phyloP scores from a whole-genome alignment of 768 basidiomycete genomes.

The Hericium coralloides region DNA sequence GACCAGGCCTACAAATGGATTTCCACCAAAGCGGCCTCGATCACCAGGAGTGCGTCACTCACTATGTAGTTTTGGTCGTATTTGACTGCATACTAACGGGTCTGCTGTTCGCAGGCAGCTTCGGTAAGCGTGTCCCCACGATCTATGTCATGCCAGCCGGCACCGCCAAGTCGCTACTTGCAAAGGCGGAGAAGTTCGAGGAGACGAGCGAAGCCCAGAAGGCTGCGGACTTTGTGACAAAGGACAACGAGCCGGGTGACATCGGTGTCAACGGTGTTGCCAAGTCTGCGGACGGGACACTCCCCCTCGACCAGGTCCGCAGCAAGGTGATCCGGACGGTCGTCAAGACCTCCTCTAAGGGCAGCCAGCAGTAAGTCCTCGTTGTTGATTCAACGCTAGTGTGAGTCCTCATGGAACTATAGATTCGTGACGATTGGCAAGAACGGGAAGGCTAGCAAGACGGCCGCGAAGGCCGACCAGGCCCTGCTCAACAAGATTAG shows the following conservation, averaged over 20 bases:
- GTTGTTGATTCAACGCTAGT: neutral
- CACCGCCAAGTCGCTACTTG: neutral
- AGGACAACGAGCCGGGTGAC: constrained; percentile 5
- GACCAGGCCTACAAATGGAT: constrained; percentile 7
- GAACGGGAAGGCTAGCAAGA: neutral
- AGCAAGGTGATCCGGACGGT: constrained; percentile 1
- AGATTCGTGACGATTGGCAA: constrained; percentile 1
- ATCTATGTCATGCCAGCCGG: constrained; percentile 2
- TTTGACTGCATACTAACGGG: neutral
- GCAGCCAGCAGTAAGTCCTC: neutral
- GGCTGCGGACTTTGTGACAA: constrained; percentile 1
- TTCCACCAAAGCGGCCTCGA: neutral
- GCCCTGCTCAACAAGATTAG: neutral
- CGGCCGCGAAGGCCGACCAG: neutral
- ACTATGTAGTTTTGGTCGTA: neutral
- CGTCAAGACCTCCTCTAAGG: neutral
- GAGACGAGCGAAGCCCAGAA: neutral
- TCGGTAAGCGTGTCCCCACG: neutral
- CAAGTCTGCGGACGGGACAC: neutral
- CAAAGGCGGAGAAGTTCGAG: neutral
- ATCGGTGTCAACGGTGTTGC: constrained; percentile 1
- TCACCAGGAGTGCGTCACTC: neutral
- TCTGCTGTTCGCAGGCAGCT: neutral
- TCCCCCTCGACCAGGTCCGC: constrained; percentile 2
- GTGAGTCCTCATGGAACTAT: neutral